Percentiles rank a stretch among this genome's conserved stretches.
phyloP scores from a whole-genome alignment of 2,329 filamentous ascomycete species.

The Venturia asperata region DNA sequence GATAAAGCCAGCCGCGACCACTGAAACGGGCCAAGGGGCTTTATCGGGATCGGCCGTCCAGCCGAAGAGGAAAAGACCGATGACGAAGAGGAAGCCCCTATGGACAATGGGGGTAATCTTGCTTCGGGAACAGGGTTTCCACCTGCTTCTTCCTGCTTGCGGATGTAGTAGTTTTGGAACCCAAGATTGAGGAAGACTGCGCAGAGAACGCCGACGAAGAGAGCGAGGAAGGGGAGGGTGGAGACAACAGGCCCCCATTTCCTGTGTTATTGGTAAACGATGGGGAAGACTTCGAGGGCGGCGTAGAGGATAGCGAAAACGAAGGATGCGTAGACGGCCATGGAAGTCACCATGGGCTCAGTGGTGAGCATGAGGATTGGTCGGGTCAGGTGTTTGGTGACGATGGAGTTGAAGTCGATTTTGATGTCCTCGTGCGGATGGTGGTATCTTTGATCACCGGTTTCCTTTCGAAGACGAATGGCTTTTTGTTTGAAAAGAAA shows the following conservation, averaged over 20 bases:
- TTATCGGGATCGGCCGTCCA: conserved; percentile 46
- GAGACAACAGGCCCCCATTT: conserved; percentile 54
- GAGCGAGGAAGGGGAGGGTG: conserved; percentile 53
- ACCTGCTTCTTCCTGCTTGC: conserved; percentile 45
- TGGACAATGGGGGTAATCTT: conserved; percentile 56
- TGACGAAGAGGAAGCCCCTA: conserved; percentile 52
- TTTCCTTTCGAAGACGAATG: conserved; percentile 32
- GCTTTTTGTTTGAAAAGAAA: conserved; percentile 37
- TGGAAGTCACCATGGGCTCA: conserved; percentile 42
- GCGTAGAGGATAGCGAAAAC: conserved; percentile 59
- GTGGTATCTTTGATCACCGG: conserved; percentile 34
- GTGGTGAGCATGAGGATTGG: conserved; percentile 41
- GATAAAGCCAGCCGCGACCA: conserved; percentile 45
- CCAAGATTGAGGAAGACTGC: conserved; percentile 54
- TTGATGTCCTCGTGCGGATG: conserved; percentile 42
- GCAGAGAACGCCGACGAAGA: conserved; percentile 55
- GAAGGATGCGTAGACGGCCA: conserved; percentile 43
- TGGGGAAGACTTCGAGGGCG: conserved; percentile 55
- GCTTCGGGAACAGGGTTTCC: conserved; percentile 52
- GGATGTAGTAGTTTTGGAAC: conserved; percentile 59
- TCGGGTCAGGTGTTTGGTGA: conserved; percentile 39
- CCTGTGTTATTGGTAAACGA: conserved; percentile 57
- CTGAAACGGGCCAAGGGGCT: conserved; percentile 51
- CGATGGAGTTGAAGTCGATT: conserved; percentile 34
- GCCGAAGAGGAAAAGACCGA: conserved; percentile 53